phyloP scores from a whole-genome alignment of 306 rosid species.

The Pueraria montana region DNA sequence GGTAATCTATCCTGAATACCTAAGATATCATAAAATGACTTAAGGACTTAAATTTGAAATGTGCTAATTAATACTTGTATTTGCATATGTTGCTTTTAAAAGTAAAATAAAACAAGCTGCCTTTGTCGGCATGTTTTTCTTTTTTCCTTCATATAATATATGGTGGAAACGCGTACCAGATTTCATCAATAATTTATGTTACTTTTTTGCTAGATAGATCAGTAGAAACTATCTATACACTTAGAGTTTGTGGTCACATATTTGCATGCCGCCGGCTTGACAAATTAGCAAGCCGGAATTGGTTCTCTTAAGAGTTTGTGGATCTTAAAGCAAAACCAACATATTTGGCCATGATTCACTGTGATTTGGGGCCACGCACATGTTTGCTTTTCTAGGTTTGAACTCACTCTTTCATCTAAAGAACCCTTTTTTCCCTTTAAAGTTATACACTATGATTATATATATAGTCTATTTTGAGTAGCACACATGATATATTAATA shows the following conservation, averaged over 20 bases:
- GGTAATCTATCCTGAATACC: not conserved
- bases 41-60: not conserved
- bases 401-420: conserved; percentile 14
- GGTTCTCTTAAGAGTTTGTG: conserved; percentile 37
- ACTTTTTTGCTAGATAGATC: not conserved
- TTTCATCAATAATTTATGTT: not conserved
- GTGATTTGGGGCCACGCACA: conserved; percentile 11
- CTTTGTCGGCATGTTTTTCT: not conserved
- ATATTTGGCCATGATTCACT: not conserved
- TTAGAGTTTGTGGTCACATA: not conserved
- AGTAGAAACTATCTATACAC: not conserved
- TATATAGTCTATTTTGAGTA: not conserved
- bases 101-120: not conserved
- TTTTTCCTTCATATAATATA: not conserved
- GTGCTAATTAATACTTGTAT: not conserved
- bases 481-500: not conserved
- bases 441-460: not conserved
- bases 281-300: not conserved
- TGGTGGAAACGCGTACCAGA: not conserved
- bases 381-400: conserved; percentile 26
- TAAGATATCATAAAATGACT: not conserved
- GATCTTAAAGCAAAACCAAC: conserved; percentile 30
- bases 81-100: not conserved
- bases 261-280: conserved; percentile 12
- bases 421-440: not conserved